phyloP scores from a whole-genome alignment of 2,329 filamentous ascomycete species.

The Colletotrichum sp. region DNA sequence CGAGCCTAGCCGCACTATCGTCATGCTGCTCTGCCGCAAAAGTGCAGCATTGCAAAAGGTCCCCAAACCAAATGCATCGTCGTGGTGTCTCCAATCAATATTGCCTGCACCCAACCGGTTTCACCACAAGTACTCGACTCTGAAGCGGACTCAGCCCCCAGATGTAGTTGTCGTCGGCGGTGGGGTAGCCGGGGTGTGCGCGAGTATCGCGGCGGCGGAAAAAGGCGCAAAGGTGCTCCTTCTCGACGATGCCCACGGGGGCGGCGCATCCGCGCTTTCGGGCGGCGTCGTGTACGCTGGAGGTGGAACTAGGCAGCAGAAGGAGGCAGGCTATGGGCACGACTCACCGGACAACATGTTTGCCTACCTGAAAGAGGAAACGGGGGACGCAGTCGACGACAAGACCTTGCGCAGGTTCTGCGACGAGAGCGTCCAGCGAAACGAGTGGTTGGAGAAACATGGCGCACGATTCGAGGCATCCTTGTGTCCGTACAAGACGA shows the following conservation, averaged over 20 bases:
- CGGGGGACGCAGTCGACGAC: slow-evolving; percentile 12
- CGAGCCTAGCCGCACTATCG: not conserved
- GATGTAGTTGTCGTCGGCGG: not conserved
- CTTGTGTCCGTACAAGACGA: slow-evolving; percentile 20
- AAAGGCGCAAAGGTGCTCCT: slow-evolving; percentile 6
- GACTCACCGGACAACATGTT: slow-evolving; percentile 22
- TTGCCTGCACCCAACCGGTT: not conserved
- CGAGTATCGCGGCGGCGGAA: slow-evolving; percentile 13
- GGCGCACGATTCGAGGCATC: slow-evolving; percentile 10
- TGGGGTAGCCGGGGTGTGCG: not conserved
- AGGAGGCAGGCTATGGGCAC: slow-evolving; percentile 7
- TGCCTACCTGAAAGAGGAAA: slow-evolving; percentile 15
- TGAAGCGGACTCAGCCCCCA: not conserved
- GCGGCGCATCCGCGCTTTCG: slow-evolving; percentile 10
- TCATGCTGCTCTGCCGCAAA: not conserved
- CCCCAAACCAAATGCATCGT: not conserved
- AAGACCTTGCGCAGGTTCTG: slow-evolving; percentile 20
- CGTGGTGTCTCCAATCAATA: not conserved
- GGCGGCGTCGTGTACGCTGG: slow-evolving; percentile 22
- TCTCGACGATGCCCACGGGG: slow-evolving; percentile 3
- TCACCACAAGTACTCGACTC: not conserved
- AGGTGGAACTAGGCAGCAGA: slow-evolving; percentile 20
- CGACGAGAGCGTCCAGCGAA: slow-evolving; percentile 15
- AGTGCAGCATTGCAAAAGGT: not conserved
- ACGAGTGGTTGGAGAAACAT: slow-evolving; percentile 20